Base-by-base conservation (phyloP, 1,284 basidiomycete genomes). In the Fistulina hepatica region DNA sequence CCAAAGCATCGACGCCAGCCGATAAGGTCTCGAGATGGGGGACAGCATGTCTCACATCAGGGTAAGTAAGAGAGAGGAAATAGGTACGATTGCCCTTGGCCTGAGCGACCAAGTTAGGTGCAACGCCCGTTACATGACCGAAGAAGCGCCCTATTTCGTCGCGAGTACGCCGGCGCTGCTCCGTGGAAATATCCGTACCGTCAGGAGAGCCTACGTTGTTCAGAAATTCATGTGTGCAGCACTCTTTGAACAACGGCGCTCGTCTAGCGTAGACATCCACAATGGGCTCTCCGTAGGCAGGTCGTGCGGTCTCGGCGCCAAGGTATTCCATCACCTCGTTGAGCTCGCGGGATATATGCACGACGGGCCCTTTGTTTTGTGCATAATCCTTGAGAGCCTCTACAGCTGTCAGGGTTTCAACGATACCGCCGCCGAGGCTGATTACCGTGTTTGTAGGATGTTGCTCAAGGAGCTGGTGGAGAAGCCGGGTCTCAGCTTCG, bases 351-450 rank as follows among this genome's bases (percentile, higher is more conserved):
- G 60, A 52, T 34, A 69, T 56, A 39, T 67, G 60, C 4, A 70
- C 64, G 6, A 71, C 65, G 6, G 61, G 57, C 12, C 66, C 67
- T 28, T 64, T 65, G 24, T 63, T 65, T 17, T 63, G 61, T 7
- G 73, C 73, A 54, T 90, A 92, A 7, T 70, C 61, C 52, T 75
- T 69, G 42, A 97, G 66, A 6, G 88, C 51, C 13, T 81, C 67
- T 24, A 89, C 66, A 9, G 85, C 83, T 30, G 69, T 73, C 5
- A 78, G 69, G 0, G 80, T 86, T 62, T 98, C 95, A 30, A 97
- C 88, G 37, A 98, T 80, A 0, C 94, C 93, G 4, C 95, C 95
- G 9, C 95, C 94, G n/a, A 97, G 77, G 43, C 85, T 89, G 52
- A 95, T 74, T 37, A 95, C 69, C 55, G 88, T 75, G 3, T 76